A percentile compares a stretch with the other conserved stretches of the same genome.
These are phyloP conservation scores for Trichoderma atrobrunneum DNA, from an alignment of 2,329 filamentous ascomycete genomes.

Conservation along the genomic window DNA sequence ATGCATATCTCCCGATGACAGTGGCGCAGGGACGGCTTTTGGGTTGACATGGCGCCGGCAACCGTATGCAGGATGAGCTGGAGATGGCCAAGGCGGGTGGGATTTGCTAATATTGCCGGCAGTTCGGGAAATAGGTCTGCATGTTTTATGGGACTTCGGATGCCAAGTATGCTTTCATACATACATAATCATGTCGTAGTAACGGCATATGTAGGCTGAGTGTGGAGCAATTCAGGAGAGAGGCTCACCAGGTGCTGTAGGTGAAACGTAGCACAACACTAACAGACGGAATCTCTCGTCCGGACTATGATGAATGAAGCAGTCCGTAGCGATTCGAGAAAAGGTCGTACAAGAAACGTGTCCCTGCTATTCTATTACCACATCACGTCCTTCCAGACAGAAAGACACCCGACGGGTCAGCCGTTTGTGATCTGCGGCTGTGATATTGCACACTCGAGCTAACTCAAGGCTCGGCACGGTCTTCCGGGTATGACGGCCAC, in stretches of 20 bases:
- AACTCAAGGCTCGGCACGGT: neutral
- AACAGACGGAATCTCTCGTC: neutral
- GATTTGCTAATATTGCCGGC: neutral
- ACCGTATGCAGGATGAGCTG: neutral
- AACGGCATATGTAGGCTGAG: neutral
- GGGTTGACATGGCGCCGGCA: neutral
- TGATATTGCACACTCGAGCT: neutral
- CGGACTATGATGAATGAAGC: neutral
- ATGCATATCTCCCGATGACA: conserved; percentile 1
- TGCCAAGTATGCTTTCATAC: neutral
- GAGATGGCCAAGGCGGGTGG: neutral
- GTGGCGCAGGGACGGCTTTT: neutral
- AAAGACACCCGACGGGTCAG: neutral
- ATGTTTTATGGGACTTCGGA: neutral
- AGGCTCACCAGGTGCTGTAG: neutral
- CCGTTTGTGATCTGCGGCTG: neutral
- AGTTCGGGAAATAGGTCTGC: neutral
- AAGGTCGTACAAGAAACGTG: neutral
- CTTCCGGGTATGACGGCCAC: neutral
- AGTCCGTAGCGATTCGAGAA: neutral
- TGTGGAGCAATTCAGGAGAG: neutral
- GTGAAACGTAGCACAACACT: neutral
- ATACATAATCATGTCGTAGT: neutral
- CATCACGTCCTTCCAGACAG: neutral
- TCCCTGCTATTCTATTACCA: neutral